Evolutionary conservation across 2,329 filamentous ascomycete genomes (phyloP).

Genomic region (Nigrospora sphaerica): DNA sequence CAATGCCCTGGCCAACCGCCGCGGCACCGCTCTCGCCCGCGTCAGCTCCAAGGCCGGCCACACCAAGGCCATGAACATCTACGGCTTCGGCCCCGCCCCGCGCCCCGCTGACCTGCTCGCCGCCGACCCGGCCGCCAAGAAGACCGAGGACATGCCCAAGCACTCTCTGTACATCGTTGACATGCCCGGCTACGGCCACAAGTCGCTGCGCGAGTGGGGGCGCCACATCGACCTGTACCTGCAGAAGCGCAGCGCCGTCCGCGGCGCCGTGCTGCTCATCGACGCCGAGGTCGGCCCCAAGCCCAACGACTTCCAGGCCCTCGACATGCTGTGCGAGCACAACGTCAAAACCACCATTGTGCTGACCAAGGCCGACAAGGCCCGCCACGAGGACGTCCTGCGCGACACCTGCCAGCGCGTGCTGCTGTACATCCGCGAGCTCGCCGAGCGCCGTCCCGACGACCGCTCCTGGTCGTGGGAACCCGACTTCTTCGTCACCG

Average conservation of each 20-base stretch:
- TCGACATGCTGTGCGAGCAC: constrained; percentile 37
- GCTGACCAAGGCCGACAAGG: constrained; percentile 52
- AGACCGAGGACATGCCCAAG: constrained; percentile 30
- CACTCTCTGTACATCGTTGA: constrained; percentile 43
- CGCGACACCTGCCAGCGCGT: constrained; percentile 17
- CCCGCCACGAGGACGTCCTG: constrained; percentile 17
- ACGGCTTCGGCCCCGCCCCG: constrained; percentile 39
- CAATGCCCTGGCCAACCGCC: constrained; percentile 66
- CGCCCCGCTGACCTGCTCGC: constrained; percentile 15
- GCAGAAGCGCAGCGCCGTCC: constrained; percentile 34
- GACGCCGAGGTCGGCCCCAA: constrained; percentile 46
- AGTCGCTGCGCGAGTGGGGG: constrained; percentile 43
- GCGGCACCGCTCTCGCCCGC: constrained; percentile 36
- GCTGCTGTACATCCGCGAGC: constrained; percentile 15
- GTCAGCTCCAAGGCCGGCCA: constrained; percentile 44
- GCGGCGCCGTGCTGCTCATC: constrained; percentile 46
- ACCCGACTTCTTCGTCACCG: constrained; percentile 22
- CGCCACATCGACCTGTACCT: constrained; percentile 45
- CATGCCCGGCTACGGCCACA: constrained; percentile 43
- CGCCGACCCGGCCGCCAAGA: constrained; percentile 11
- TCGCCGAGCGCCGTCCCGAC: constrained; percentile 8
- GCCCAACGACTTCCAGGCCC: constrained; percentile 36
- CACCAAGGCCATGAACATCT: constrained; percentile 49
- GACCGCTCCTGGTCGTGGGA: constrained; percentile 19
- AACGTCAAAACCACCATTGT: constrained; percentile 40